Base-by-base conservation (phyloP, 108 stramenopile genomes). In the Skeletonema marinoi region DNA sequence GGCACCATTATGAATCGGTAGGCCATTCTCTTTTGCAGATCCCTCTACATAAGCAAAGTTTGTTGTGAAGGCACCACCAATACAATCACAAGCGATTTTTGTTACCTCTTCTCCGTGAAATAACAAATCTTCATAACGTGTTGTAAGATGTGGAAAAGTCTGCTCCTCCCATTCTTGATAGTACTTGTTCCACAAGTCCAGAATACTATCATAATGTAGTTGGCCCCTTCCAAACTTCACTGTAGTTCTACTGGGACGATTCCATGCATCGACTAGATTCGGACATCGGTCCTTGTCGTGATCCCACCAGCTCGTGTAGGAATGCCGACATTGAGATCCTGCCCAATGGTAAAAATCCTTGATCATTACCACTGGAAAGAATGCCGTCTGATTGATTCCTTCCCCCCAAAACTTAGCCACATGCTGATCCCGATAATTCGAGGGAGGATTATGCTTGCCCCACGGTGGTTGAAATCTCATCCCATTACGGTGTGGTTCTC, bases 71-170 rank as follows among this genome's bases (percentile, higher is more conserved):
- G 81, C 78, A 0, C 86, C 92, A 4, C 93, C 94, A 3, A 86
- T 90, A 73, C 96, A 97, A 35, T 89, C 82, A 71, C 94, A 94
- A 7, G 90, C 75, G 10, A 36, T 31, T 73, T 76, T 75, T 35
- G 88, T 78, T 36, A 91, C 78, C 60, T 91, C 86, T 50, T 88
- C 83, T 30, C 82, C 82, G 60, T 93, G 88, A 70, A 91, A 97
- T 31, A 93, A 78, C 65, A 95, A 83, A 83, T 97, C 96, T 75
- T 97, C 96, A 70, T 90, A 97, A 31, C 96, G 85, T 0, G 93
- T 88, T 19, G 88, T 89, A 13, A 94, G 38, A 3, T 83, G 72
- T 0, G 96, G 96, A 75, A 88, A 93, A 11, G 79, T 80, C 14
- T 86, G 83, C 5, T 81, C 72, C 10, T 89, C 77, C 70, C 89